Conservation (phyloP, 805 yeast genomes). For the Pichia californica region DNA sequence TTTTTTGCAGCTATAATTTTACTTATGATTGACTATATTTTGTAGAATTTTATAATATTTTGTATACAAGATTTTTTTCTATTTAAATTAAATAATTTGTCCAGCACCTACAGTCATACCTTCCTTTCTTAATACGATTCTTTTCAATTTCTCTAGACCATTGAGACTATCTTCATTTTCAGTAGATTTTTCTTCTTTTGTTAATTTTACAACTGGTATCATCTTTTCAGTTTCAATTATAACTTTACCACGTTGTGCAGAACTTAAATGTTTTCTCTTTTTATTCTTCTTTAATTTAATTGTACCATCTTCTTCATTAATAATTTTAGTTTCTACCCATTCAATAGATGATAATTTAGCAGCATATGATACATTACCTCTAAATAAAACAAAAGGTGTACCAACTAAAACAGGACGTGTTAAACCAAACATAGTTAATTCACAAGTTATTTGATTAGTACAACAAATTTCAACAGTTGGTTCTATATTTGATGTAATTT, state of each 20-base stretch:
- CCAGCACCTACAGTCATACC: conserved; percentile 62
- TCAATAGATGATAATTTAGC: conserved; percentile 52
- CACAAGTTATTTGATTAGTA: conserved; percentile 44
- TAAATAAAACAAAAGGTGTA: conserved; percentile 67
- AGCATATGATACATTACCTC: conserved; percentile 68
- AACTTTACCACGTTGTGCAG: conserved; percentile 54
- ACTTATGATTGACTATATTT: conserved; percentile 46
- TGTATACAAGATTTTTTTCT: conserved; percentile 10
- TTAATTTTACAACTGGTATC: conserved; percentile 5
- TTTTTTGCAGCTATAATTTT: conserved; percentile 50
- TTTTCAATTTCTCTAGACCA: conserved; percentile 36
- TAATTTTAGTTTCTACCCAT: conserved; percentile 19
- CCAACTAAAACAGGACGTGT: conserved; percentile 74
- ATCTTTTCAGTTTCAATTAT: conserved; percentile 30
- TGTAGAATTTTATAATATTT: conserved; percentile 10
- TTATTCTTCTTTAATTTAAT: conserved; percentile 35
- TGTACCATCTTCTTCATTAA: conserved; percentile 21
- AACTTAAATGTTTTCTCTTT: conserved; percentile 48
- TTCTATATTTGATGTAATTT: not conserved
- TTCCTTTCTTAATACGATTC: conserved; percentile 64
- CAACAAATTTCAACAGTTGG: conserved; percentile 30
- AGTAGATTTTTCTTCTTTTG: not conserved
- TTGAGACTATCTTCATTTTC: not conserved
- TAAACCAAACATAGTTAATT: conserved; percentile 58
- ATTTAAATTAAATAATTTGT: conserved; percentile 12